These are phyloP conservation scores for Beverwykella pulmonaria DNA, from an alignment of 495 filamentous ascomycete genomes.

Conservation along the genomic window DNA sequence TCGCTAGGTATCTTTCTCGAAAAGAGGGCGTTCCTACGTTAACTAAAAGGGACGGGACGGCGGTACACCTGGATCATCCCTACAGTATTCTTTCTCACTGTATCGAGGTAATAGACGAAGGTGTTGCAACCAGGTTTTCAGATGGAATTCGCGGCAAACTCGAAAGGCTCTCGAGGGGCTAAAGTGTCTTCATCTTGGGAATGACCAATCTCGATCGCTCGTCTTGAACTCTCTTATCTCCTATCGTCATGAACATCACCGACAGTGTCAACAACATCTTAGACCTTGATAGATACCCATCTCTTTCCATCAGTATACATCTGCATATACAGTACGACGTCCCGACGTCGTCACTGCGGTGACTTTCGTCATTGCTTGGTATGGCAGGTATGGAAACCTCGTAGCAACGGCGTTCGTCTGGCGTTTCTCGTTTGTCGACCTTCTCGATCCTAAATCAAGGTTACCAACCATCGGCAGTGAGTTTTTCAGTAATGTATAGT, in stretches of 20 bases:
- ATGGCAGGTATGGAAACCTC: neutral
- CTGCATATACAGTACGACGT: neutral
- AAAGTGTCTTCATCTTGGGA: neutral
- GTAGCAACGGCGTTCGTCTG: neutral
- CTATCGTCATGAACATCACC: neutral
- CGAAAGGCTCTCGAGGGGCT: constrained; percentile 41
- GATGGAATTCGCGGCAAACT: constrained; percentile 48
- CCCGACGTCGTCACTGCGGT: neutral
- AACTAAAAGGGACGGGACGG: constrained; percentile 46
- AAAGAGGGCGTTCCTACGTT: constrained; percentile 46
- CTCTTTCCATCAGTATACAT: neutral
- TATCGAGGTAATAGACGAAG: constrained; percentile 48
- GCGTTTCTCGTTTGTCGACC: neutral
- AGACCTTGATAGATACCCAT: neutral
- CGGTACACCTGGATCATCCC: constrained; percentile 42
- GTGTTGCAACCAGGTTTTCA: constrained; percentile 47
- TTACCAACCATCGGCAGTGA: neutral
- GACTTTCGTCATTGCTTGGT: neutral
- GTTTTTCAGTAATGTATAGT: constrained; percentile 31
- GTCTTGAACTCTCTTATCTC: neutral
- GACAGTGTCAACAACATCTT: neutral
- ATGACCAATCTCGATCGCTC: no score
- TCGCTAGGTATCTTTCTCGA: constrained; percentile 46
- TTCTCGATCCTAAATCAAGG: neutral
- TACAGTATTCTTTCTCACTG: constrained; percentile 45